phyloP scores from a whole-genome alignment of 108 stramenopile species.

The Stephanodiscus minutulus region DNA sequence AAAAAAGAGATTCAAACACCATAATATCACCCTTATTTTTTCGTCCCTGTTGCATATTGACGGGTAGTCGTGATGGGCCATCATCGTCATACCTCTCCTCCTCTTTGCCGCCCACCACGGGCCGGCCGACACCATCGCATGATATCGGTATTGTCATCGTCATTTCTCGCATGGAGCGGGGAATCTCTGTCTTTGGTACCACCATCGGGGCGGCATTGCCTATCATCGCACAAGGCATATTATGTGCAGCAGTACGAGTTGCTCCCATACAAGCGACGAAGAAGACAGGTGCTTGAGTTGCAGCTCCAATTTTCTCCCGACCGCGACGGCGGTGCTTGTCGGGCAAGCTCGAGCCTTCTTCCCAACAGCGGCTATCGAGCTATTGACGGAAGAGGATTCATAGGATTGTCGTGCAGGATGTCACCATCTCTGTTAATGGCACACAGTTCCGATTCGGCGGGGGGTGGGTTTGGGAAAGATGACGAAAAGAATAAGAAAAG shows the following conservation, averaged over 20 bases:
- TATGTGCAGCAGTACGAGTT: background rate
- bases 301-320: slow-evolving; percentile 6
- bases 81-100: background rate
- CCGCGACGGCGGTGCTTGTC: background rate
- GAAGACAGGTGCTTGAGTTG: background rate
- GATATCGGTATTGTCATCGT: background rate
- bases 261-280: background rate
- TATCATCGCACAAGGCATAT: background rate
- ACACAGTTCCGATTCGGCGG: slow-evolving; percentile 6
- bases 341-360: background rate
- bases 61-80: background rate
- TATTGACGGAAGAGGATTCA: background rate
- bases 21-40: background rate
- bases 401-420: background rate
- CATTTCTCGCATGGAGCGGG: slow-evolving; percentile 4
- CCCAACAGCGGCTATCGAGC: background rate
- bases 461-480: background rate
- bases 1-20: too few relatives aligned
- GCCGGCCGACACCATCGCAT: background rate
- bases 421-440: background rate
- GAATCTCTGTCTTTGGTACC: slow-evolving; percentile 1
- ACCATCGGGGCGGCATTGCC: background rate
- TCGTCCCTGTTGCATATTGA: background rate
- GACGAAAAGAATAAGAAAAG: slow-evolving; percentile 9
- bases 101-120: background rate